Conservation (phyloP, 2,329 filamentous ascomycete genomes). For the Stemphylium lycopersici region DNA sequence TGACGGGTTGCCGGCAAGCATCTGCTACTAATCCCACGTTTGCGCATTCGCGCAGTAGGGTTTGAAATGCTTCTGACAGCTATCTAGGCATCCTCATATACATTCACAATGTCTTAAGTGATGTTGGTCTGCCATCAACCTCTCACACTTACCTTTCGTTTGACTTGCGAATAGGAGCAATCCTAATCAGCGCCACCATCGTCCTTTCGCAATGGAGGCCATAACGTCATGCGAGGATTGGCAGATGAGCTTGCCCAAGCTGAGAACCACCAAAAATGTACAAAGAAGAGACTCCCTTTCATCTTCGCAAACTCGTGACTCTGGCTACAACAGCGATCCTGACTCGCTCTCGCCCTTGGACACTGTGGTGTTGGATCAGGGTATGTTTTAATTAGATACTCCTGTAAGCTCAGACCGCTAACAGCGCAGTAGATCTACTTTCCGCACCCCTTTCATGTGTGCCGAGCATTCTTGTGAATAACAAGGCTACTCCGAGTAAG, state of each 20-base stretch:
- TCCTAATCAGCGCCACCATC: not conserved
- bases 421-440: slow-evolving; percentile 14
- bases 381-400: slow-evolving; percentile 14
- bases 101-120: not conserved
- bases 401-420: slow-evolving; percentile 6
- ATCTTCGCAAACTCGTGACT: slow-evolving; percentile 36
- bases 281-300: slow-evolving; percentile 34
- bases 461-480: slow-evolving; percentile 10
- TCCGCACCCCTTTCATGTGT: slow-evolving; percentile 5
- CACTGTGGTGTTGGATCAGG: slow-evolving; percentile 17
- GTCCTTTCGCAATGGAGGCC: slow-evolving; percentile 21
- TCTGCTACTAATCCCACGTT: slow-evolving; percentile 23
- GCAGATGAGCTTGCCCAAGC: slow-evolving; percentile 22
- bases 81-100: slow-evolving; percentile 15
- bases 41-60: slow-evolving; percentile 27
- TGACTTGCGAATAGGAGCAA: slow-evolving; percentile 6
- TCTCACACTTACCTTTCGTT: not conserved
- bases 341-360: slow-evolving; percentile 38
- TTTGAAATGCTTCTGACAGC: slow-evolving; percentile 16
- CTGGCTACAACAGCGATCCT: slow-evolving; percentile 40
- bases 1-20: slow-evolving; percentile 9
- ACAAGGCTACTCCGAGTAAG: slow-evolving; percentile 13
- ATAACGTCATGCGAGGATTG: slow-evolving; percentile 11
- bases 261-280: slow-evolving; percentile 23
- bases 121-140: not conserved